Evolutionary conservation across 169 alveolate species (phyloP).

Genomic region (Perkinsus chesapeaki): DNA sequence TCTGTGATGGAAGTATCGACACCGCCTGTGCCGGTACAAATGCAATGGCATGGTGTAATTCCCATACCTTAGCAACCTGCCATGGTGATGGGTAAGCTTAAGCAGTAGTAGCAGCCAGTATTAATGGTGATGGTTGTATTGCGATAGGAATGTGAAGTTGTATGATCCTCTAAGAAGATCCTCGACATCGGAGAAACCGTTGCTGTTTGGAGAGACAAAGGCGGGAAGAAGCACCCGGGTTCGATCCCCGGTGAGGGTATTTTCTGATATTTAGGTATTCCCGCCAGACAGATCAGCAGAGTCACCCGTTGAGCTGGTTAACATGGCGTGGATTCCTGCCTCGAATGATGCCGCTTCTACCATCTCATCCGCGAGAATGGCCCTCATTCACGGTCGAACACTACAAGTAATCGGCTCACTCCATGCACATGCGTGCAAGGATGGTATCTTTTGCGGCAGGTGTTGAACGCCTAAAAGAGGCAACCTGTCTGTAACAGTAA

Average conservation of each 20-base stretch:
- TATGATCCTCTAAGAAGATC: not conserved
- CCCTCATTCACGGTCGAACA: not conserved
- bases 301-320: slow-evolving; percentile 2
- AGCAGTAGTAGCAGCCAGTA: not conserved
- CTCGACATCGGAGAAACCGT: not conserved
- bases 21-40: not conserved
- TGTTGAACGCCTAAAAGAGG: not conserved
- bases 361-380: not conserved
- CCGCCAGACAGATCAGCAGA: not conserved
- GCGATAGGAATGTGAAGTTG: slow-evolving; percentile 1
- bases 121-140: not conserved
- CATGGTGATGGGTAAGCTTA: not conserved
- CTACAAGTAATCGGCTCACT: not conserved
- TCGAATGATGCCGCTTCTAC: not conserved
- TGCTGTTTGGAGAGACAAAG: not conserved
- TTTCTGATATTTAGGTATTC: not conserved
- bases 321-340: not conserved
- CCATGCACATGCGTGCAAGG: too few species aligned
- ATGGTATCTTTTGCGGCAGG: not conserved
- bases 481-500: too few species aligned
- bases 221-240: not conserved
- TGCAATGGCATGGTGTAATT: not conserved
- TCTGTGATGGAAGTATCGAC: not conserved
- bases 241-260: not conserved
- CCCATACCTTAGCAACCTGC: not conserved